Percentiles rank a stretch among this genome's conserved stretches.
phyloP scores from a whole-genome alignment of 2,329 filamentous ascomycete genomes.

The Tricladium varicosporioides region DNA sequence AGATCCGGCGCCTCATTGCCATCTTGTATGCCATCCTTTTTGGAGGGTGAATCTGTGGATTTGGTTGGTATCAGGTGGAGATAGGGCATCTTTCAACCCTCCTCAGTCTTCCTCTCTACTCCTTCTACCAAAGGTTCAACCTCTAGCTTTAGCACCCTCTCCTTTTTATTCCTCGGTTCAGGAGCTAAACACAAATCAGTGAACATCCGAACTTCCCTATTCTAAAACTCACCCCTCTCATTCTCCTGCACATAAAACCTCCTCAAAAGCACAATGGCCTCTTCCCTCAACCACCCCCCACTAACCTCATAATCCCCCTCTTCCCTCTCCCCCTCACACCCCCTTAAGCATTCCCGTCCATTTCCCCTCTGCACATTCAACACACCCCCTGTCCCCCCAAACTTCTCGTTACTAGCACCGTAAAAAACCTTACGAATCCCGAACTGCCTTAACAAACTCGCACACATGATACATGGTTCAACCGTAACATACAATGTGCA shows the following conservation, averaged over 20 bases:
- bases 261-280: constrained; percentile 87
- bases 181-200: constrained; percentile 26
- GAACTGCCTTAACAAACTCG: constrained; percentile 85
- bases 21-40: too few relatives aligned
- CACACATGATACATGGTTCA: constrained; percentile 99
- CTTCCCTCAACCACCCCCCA: constrained; percentile 84
- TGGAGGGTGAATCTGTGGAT: background rate
- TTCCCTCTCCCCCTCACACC: constrained; percentile 46
- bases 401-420: constrained; percentile 93
- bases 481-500: constrained; percentile 91
- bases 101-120: background rate
- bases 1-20: too few relatives aligned
- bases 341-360: constrained; percentile 10
- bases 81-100: background rate
- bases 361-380: constrained; percentile 67
- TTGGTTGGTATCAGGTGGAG: background rate
- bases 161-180: constrained; percentile 33
- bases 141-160: constrained; percentile 33
- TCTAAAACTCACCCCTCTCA: constrained; percentile 64
- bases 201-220: background rate
- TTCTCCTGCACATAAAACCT: constrained; percentile 99
- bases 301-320: constrained; percentile 79
- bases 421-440: constrained; percentile 89
- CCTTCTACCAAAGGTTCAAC: constrained; percentile 28
- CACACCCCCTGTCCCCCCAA: constrained; percentile 93